Evolutionary conservation across 148 eudicot genomes (phyloP), one percentile per base, ranked within the genome.

Genomic region (Spergularia bocconei): DNA sequence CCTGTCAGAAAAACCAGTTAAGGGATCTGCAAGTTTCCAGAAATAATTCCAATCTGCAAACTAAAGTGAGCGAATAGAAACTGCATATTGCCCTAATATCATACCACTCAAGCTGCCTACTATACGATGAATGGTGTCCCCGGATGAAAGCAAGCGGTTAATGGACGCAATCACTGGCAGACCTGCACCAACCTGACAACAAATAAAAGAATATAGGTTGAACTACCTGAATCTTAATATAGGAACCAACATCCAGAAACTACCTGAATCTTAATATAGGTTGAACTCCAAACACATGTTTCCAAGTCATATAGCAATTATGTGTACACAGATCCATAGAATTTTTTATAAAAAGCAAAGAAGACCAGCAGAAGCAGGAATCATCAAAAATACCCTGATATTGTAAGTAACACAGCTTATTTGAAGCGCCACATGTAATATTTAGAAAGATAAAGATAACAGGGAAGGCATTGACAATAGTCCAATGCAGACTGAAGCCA

Each of bases 101-200:
- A 20, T 90, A 94, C 98, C 98, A 73, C 98, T 94, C 83, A 94
- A 80, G 86, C 98, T 90, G 78, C 98, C 98, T 38, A 91, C 83
- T 61, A 94, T 86, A 47, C 85, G 92, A 69, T 77, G 71, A 60
- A 94, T 82, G 10, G 87, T 78, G 77, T 94, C 98, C 80, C 96
- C 98, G 21, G 97, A 90, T 60, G 96, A 90, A 87, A 94, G 81
- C 61, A 94, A 73, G 54, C 98, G 96, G 41, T 91, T 91, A 69
- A 91, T 79, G 75, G 98, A 85, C 76, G 82, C 82, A 63, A 94
- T 90, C 64, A 94, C 86, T 9, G 98, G 98, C 63, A 94, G 97
- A 74, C 98, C 97, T 44, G 98, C 98, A 84, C 98, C 98, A 83
- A 94, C 98, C 98, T 94, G 86, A 13, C 85, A 82, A 44, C 38